Conservation (phyloP, 345 rosid genomes). For the Eucalyptus erythrocorys region DNA sequence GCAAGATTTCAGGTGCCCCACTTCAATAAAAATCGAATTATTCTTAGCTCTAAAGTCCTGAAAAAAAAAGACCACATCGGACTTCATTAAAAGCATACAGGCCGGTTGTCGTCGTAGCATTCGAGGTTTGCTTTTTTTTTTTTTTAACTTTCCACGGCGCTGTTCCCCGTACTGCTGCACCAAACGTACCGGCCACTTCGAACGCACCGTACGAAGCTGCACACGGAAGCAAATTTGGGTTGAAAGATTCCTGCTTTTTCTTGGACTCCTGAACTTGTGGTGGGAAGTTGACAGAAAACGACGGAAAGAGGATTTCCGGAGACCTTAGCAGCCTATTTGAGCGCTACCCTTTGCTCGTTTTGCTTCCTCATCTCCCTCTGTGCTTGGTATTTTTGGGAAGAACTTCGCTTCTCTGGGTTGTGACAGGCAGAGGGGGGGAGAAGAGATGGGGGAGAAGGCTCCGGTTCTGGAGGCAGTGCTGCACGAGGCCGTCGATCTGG, state of each 20-base stretch:
- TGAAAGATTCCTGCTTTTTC: not conserved
- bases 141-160: not conserved
- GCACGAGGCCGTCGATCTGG: slow-evolving; percentile 98
- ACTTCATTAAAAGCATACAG: not conserved
- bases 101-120: not conserved
- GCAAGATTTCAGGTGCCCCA: not conserved
- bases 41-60: not conserved
- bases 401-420: not conserved
- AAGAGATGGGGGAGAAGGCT: slow-evolving; percentile 49
- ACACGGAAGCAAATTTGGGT: not conserved
- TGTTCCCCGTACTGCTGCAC: too few relatives aligned
- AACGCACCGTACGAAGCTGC: not conserved
- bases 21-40: not conserved
- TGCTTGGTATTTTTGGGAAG: not conserved
- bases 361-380: not conserved
- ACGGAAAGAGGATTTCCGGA: not conserved
- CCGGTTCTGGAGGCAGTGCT: slow-evolving; percentile 85
- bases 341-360: not conserved
- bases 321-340: not conserved
- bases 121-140: not conserved
- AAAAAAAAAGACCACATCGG: not conserved
- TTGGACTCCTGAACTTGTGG: not conserved
- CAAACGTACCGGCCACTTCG: not conserved
- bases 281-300: not conserved
- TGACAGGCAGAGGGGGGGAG: not conserved